Conservation (phyloP, 192 early-diverging fungal species). For the Coemansia sp. region DNA sequence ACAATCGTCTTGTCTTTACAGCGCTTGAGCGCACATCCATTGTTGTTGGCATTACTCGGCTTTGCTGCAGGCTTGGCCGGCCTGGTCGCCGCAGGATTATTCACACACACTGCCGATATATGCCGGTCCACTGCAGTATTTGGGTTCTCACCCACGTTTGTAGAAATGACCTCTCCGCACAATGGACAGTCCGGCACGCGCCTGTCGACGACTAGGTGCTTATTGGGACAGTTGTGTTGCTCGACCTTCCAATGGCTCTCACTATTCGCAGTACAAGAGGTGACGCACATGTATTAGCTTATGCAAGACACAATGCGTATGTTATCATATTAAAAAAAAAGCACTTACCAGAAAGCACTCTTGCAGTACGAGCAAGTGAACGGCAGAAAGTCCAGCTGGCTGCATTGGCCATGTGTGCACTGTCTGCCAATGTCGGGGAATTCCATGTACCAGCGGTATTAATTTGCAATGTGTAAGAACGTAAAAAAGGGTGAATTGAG, state of each 20-base stretch:
- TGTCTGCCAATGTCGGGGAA: slow-evolving; percentile 69
- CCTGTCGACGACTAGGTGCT: slow-evolving; percentile 60
- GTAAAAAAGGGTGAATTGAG: slow-evolving; percentile 1
- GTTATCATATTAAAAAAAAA: background rate
- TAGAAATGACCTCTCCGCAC: slow-evolving; percentile 71
- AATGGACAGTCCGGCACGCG: slow-evolving; percentile 75
- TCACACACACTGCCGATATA: slow-evolving; percentile 19
- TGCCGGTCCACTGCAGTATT: slow-evolving; percentile 56
- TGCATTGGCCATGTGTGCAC: slow-evolving; percentile 62
- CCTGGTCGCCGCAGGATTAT: slow-evolving; percentile 33
- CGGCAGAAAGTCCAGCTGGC: slow-evolving; percentile 61
- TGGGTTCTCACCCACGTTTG: slow-evolving; percentile 70
- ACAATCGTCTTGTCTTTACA: slow-evolving; percentile 72
- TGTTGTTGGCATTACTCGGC: slow-evolving; percentile 54
- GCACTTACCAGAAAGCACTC: slow-evolving; percentile 56
- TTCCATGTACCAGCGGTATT: slow-evolving; percentile 57
- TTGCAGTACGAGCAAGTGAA: slow-evolving; percentile 55
- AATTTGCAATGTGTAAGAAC: background rate
- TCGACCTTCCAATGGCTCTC: slow-evolving; percentile 69
- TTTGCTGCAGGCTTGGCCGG: slow-evolving; percentile 46
- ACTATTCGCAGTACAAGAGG: slow-evolving; percentile 39
- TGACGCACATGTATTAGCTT: background rate
- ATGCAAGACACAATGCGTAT: background rate
- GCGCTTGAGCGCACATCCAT: slow-evolving; percentile 61
- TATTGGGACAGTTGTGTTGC: slow-evolving; percentile 63